A percentile compares a stretch with the other conserved stretches of the same genome.
Evolutionary conservation across 2,329 filamentous ascomycete genomes (phyloP).

Genomic region (Escovopsis weberi): DNA sequence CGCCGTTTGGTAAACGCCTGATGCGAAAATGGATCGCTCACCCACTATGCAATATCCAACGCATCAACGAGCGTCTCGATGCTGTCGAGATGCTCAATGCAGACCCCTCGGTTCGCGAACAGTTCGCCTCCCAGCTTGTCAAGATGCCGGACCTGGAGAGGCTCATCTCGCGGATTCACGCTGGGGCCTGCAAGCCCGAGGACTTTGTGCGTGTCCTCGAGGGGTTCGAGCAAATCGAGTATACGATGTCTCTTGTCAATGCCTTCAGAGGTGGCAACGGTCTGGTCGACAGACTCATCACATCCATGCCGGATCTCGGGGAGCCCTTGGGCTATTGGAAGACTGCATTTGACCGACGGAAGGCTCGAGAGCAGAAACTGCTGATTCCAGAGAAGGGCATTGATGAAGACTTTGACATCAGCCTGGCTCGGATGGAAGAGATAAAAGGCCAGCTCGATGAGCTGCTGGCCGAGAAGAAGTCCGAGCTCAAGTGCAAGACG

Average conservation of each 20-base stretch:
- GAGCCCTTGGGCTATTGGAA: slow-evolving; percentile 72
- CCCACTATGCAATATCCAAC: slow-evolving; percentile 69
- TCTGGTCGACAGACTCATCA: slow-evolving; percentile 69
- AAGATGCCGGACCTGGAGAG: slow-evolving; percentile 92
- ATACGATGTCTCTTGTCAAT: slow-evolving; percentile 69
- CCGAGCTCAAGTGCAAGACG: slow-evolving; percentile 57
- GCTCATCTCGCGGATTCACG: slow-evolving; percentile 87
- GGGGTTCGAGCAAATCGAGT: slow-evolving; percentile 95
- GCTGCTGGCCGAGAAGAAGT: slow-evolving; percentile 56
- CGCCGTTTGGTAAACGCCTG: slow-evolving; percentile 90
- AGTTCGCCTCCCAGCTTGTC: slow-evolving; percentile 74
- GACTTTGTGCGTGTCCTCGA: slow-evolving; percentile 91
- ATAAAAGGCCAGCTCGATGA: slow-evolving; percentile 60
- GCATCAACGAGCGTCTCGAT: slow-evolving; percentile 87
- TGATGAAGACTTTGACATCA: slow-evolving; percentile 83
- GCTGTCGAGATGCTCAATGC: slow-evolving; percentile 87
- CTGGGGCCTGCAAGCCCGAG: slow-evolving; percentile 73
- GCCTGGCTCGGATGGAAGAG: slow-evolving; percentile 58
- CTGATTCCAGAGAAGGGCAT: slow-evolving; percentile 77
- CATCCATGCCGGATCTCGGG: slow-evolving; percentile 71
- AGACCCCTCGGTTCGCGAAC: slow-evolving; percentile 65
- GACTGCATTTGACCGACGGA: slow-evolving; percentile 72
- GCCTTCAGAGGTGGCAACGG: slow-evolving; percentile 64
- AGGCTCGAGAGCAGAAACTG: slow-evolving; percentile 64
- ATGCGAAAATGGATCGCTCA: slow-evolving; percentile 97